Conservation (phyloP, 768 basidiomycete genomes). For the Phylloporus sp. region DNA sequence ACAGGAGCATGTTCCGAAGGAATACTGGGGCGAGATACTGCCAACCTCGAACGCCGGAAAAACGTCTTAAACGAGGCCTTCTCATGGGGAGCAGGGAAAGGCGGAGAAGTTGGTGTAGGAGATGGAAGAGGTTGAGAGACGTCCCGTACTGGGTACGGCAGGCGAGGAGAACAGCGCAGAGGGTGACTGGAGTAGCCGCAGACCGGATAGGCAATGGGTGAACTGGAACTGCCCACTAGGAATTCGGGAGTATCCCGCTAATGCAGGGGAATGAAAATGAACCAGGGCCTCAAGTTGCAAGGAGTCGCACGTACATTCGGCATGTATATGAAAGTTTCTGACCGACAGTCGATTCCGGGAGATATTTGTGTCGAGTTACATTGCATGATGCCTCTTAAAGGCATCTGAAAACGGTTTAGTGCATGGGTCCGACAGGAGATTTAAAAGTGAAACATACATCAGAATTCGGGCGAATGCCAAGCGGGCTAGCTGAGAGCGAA, state of each 20-base stretch:
- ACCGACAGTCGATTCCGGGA: neutral
- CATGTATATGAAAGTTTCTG: slow-evolving; percentile 28
- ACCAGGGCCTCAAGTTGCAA: neutral
- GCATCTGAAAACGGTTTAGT: slow-evolving; percentile 12
- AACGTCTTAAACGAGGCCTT: slow-evolving; percentile 23
- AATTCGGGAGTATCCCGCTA: slow-evolving; percentile 29
- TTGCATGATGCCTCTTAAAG: neutral
- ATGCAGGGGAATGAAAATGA: neutral
- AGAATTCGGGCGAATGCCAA: neutral
- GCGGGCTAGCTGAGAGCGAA: neutral
- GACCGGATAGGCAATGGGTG: slow-evolving; percentile 29
- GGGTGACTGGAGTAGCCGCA: slow-evolving; percentile 29
- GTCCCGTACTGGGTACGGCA: slow-evolving; percentile 1
- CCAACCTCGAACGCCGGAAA: slow-evolving; percentile 28
- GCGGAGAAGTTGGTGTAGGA: slow-evolving; percentile 8
- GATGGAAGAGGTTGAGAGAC: slow-evolving; percentile 18
- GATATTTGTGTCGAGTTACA: neutral
- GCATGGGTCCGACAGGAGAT: neutral
- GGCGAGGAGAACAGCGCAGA: slow-evolving; percentile 6
- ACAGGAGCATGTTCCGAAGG: slow-evolving; percentile 18
- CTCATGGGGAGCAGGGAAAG: slow-evolving; percentile 12
- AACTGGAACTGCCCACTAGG: slow-evolving; percentile 30
- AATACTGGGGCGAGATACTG: slow-evolving; percentile 10
- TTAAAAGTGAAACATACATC: slow-evolving; percentile 11
- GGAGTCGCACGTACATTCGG: slow-evolving; percentile 18